Evolutionary conservation across 805 yeast species (phyloP).

Genomic region (Barnettozyma californica): DNA sequence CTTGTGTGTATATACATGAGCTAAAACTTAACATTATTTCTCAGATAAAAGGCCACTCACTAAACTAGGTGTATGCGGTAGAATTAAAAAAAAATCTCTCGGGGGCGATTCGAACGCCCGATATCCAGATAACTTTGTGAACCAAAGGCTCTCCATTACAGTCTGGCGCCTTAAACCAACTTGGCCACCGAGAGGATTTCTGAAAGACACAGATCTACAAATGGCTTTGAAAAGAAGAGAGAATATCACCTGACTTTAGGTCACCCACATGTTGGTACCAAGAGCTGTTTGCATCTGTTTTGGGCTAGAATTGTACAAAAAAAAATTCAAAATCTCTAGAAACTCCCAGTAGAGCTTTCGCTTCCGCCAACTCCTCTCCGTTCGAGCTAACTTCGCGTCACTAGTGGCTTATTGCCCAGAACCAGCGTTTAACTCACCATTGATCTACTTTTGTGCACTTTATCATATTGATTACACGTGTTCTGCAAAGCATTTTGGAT

Average conservation of each 20-base stretch:
- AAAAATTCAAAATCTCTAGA: neutral
- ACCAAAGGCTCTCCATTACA: too few species aligned
- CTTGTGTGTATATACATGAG: too few species aligned
- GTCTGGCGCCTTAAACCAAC: slow-evolving; percentile 36
- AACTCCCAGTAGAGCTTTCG: neutral
- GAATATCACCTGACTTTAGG: too few species aligned
- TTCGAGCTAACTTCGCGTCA: neutral
- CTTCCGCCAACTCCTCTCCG: neutral
- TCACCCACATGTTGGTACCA: too few species aligned
- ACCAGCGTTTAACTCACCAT: neutral
- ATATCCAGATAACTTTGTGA: slow-evolving; percentile 31
- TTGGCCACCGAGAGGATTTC: slow-evolving; percentile 32
- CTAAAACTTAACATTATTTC: neutral
- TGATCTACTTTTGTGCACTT: neutral
- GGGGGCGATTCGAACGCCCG: slow-evolving; percentile 38
- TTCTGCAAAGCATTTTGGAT: neutral
- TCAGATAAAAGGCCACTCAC: too few species aligned
- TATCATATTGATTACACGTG: neutral
- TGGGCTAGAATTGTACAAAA: neutral
- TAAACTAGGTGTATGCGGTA: neutral
- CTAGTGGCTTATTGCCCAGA: neutral
- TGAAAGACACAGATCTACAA: too few species aligned
- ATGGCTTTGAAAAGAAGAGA: too few species aligned
- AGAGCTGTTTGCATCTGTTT: neutral
- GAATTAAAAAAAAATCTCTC: slow-evolving; percentile 25